Base-by-base conservation (phyloP, 1,139 yeast genomes). In the Zygosaccharomyces sapae region DNA sequence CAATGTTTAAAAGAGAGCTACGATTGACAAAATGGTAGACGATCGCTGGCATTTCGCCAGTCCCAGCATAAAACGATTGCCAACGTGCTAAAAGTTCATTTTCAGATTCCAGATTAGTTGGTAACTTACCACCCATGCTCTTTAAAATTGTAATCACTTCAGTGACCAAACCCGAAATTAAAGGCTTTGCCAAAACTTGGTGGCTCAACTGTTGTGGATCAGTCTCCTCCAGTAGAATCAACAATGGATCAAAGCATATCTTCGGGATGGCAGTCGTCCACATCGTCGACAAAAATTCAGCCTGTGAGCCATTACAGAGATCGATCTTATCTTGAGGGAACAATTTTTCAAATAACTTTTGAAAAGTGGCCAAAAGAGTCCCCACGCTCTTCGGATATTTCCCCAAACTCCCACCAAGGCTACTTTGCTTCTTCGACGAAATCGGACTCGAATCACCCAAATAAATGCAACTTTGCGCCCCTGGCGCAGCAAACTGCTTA, bases 251-350 rank as follows among this genome's bases (percentile, higher is more conserved):
- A 61, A 88, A 81, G 12, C 89, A 83, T 39, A 88, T 78, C 51
- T 82, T 75, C 3, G 95, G 88, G 50, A 88, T 74, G 0, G 94
- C 90, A 49, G 86, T 73, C 61, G 83, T 82, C 96, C 96, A 88
- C 66, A 88, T 95, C 56, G 79, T 81, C 8, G 82, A 79, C 67
- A 80, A 71, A 59, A 83, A 84, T 55, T 83, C 88, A 45, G 74
- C 69, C 8, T 80, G 75, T 29, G 77, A 75, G 27, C 55, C 50
- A 41, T 60, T 54, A 44, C 66, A 61, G 18, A 56, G 47, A 37
- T 65, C 51, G 43, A 53, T 49, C 68, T 67, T 34, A 79, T 75
- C 66, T 71, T 54, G 45, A 4, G 67, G 65, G 43, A 63, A 62
- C 40, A 63, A 41, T 45, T 63, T 63, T 44, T 54, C 43, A 33